These are phyloP conservation scores for Hypoxylon trugodes DNA, from an alignment of 495 filamentous ascomycete genomes.

Conservation along the genomic window DNA sequence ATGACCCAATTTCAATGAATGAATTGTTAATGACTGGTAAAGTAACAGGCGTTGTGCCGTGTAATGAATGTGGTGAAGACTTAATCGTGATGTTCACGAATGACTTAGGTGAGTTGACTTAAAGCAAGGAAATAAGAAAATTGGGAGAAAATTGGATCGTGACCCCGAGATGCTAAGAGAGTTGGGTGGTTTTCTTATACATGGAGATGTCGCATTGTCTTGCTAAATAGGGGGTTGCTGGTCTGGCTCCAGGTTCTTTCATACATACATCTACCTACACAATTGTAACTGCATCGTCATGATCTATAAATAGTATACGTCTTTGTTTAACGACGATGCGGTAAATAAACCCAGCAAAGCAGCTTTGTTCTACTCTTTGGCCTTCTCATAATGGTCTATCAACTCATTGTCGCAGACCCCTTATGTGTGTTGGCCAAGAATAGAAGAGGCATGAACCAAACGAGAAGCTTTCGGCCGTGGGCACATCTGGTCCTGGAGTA, in stretches of 20 bases:
- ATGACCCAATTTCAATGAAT: too few relatives aligned
- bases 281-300: not conserved
- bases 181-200: slow-evolving; percentile 15
- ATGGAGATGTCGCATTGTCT: slow-evolving; percentile 4
- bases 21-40: not conserved
- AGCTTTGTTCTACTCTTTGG: not conserved
- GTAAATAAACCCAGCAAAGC: not conserved
- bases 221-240: not conserved
- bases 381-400: not conserved
- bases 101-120: slow-evolving; percentile 32
- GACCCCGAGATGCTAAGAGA: not conserved
- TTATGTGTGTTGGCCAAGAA: not conserved
- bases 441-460: not conserved
- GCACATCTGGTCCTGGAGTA: too few relatives aligned
- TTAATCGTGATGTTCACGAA: slow-evolving; percentile 30
- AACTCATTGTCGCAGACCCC: not conserved
- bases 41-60: slow-evolving; percentile 3
- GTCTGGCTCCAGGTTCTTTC: slow-evolving; percentile 10
- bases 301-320: not conserved
- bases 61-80: slow-evolving; percentile 30
- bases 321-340: slow-evolving; percentile 1
- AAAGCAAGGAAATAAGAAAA: slow-evolving; percentile 20
- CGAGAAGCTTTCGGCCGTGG: not conserved
- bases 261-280: not conserved
- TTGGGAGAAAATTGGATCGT: not conserved